Evolutionary conservation across 768 basidiomycete species (phyloP), one percentile per base, ranked within the genome.

Genomic region (Tylopilus vinaceipallidus): DNA sequence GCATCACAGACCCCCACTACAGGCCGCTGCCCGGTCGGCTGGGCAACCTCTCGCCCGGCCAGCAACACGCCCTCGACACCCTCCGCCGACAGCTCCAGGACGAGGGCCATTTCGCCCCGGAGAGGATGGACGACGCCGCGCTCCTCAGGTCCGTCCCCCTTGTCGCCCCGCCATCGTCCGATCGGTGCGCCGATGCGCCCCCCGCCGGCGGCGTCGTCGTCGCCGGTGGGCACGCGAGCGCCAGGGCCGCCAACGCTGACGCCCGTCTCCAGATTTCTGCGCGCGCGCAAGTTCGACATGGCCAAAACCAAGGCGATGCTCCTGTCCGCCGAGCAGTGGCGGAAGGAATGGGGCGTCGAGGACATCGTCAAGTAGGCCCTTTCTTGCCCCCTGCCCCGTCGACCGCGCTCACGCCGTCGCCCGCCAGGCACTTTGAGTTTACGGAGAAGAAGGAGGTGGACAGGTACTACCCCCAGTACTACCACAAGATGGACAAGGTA

Each of bases 401-500:
- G 17, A 10, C 24, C 6, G 4, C 39, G 9, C 19, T 16, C 24
- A 8, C 3, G 13, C 10, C 22, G n/a, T 1, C 17, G 14, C 4
- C 11, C 11, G 3, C 4, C 52, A 91, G 91, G 57, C 84, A 80
- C 64, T 98, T 97, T 65, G 82, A 87, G 45, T 98, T 95, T 70
- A 80, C 79, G 48, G 94, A 97, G 70, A 86, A 85, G 63, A 71
- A 69, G 32, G 77, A 83, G 59, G 94, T 98, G 8, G 82, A 93
- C 77, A 88, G 90, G 72, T 92, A 88, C 61, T 98, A 97, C 63
- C 94, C 95, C 2, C 93, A 95, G 61, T 97, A 81, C 71, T 97
- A 98, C 69, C 95, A 98, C 75, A 95, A 91, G 75, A 88, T 77
- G 57, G 95, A 98, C 77, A 93, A 86, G 77, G 92, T 92, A 47